phyloP scores from a whole-genome alignment of 176 grass and related monocot species.

The Paspalum notatum region DNA sequence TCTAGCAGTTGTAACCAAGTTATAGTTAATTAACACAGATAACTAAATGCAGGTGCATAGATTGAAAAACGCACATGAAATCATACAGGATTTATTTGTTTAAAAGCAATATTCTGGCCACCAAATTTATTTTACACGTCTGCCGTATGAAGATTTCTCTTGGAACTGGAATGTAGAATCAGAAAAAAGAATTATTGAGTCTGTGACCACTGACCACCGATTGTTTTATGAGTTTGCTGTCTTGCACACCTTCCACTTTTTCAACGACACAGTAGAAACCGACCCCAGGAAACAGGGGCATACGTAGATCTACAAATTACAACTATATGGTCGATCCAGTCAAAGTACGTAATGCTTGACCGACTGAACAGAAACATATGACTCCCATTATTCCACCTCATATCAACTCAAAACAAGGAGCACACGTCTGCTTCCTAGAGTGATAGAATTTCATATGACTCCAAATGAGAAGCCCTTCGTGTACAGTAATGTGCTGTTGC shows the following conservation, averaged over 20 bases:
- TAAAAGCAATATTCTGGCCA: neutral
- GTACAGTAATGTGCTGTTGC: neutral
- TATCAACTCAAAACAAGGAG: conserved; percentile 25
- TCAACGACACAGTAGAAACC: conserved; percentile 27
- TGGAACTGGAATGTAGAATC: no score
- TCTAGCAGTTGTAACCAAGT: neutral
- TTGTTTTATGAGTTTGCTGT: neutral
- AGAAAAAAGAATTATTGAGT: neutral
- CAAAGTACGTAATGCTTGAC: conserved; percentile 42
- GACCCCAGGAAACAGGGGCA: conserved; percentile 45
- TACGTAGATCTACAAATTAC: conserved; percentile 25
- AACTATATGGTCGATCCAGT: conserved; percentile 33
- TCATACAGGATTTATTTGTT: neutral
- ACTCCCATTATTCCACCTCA: conserved; percentile 24
- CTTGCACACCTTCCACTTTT: conserved; percentile 13
- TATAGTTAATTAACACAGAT: neutral
- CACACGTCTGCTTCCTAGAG: conserved; percentile 1
- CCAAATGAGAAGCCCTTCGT: conserved; percentile 19
- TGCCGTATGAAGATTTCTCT: neutral
- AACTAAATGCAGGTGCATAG: neutral
- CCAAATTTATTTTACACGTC: neutral
- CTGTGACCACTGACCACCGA: neutral
- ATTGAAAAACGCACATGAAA: conserved; percentile 18
- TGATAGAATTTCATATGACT: conserved; percentile 12
- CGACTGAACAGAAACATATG: conserved; percentile 28